Conservation (phyloP, 2,329 filamentous ascomycete species). For the Colletotrichum sp. region DNA sequence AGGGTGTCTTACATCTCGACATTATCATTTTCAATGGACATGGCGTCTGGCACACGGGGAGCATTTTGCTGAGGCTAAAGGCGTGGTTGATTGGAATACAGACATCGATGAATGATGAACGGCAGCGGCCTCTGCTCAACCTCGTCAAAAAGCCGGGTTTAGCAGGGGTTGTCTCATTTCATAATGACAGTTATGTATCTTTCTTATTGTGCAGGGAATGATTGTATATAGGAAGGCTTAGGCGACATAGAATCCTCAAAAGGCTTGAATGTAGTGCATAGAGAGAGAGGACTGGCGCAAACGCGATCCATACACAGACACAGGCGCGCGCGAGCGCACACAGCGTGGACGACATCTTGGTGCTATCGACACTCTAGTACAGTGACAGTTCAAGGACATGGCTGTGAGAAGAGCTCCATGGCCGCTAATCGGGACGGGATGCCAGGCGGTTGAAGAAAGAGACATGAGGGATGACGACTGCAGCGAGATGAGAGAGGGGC, state of each 20-base stretch:
- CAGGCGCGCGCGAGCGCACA: background rate
- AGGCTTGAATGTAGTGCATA: background rate
- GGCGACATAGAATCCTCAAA: background rate
- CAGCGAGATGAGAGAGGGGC: conserved; percentile 6
- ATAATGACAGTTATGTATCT: background rate
- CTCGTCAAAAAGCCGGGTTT: background rate
- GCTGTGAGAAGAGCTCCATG: background rate
- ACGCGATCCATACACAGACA: background rate
- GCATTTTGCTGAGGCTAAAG: conserved; percentile 3
- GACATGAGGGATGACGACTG: background rate
- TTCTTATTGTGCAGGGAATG: background rate
- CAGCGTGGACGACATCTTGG: background rate
- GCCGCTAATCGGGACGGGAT: background rate
- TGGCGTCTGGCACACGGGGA: conserved; percentile 9
- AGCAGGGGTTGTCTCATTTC: background rate
- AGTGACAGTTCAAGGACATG: background rate
- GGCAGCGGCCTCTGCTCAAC: background rate
- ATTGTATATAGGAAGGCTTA: background rate
- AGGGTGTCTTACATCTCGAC: conserved; percentile 15
- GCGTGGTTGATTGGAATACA: background rate
- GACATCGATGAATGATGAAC: conserved; percentile 1
- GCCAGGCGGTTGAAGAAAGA: background rate
- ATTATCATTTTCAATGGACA: background rate
- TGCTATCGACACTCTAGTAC: background rate
- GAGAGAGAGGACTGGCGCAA: background rate